These are phyloP conservation scores for Cryptococcus amylolentus DNA, from an alignment of 1,284 basidiomycete genomes.

Conservation along the genomic window DNA sequence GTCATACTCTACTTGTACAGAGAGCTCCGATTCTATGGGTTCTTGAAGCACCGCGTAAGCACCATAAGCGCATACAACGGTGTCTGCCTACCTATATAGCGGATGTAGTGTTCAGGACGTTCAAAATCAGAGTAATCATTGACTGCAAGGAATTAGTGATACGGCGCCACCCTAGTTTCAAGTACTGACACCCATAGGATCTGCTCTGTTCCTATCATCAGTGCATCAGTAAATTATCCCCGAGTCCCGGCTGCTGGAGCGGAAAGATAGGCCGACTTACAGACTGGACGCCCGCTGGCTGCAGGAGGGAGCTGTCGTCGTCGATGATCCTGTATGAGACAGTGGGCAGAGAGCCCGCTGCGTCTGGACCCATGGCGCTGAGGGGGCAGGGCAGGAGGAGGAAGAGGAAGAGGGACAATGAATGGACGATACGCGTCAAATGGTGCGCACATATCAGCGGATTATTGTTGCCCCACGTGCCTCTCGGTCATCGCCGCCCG, in stretches of 20 bases:
- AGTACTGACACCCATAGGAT: constrained; percentile 42
- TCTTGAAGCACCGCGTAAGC: constrained; percentile 55
- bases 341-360: constrained; percentile 25
- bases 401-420: background rate
- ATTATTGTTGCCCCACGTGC: too few species aligned
- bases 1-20: constrained; percentile 94
- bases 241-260: background rate
- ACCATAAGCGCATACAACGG: background rate
- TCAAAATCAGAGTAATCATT: constrained; percentile 74
- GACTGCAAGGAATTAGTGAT: constrained; percentile 52
- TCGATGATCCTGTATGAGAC: constrained; percentile 45
- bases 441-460: too few species aligned
- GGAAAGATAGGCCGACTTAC: constrained; percentile 18
- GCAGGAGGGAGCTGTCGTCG: constrained; percentile 34
- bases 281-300: constrained; percentile 40
- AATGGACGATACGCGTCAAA: background rate
- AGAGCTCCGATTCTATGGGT: constrained; percentile 87
- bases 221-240: constrained; percentile 1
- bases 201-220: constrained; percentile 35
- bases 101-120: constrained; percentile 80
- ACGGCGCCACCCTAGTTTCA: background rate
- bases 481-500: too few species aligned
- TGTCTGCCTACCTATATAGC: constrained; percentile 68
- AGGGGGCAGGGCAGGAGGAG: background rate
- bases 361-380: background rate